phyloP scores from a whole-genome alignment of 345 rosid species.

The Camelina hispida region DNA sequence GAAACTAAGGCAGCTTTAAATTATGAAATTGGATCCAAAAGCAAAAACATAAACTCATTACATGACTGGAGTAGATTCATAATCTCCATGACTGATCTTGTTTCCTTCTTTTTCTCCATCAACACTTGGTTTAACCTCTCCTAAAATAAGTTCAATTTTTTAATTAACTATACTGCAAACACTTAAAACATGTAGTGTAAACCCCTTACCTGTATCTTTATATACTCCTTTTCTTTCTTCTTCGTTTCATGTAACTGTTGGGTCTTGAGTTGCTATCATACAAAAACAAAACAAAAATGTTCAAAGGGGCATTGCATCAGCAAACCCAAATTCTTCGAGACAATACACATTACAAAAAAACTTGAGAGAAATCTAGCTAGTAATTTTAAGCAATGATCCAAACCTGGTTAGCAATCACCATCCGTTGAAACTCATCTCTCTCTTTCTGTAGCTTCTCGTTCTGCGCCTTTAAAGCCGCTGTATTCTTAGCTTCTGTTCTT shows the following conservation, averaged over 20 bases:
- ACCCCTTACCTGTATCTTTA: conserved; percentile 78
- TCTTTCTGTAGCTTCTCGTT: conserved; percentile 94
- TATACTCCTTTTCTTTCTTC: conserved; percentile 96
- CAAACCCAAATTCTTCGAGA: neutral
- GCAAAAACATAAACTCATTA: too few species aligned
- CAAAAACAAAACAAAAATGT: conserved; percentile 30
- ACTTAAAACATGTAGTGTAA: conserved; percentile 6
- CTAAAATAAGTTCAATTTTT: conserved; percentile 45
- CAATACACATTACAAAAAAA: neutral
- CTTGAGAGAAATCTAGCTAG: neutral
- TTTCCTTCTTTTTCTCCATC: conserved; percentile 99
- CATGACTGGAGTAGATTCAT: conserved; percentile 88
- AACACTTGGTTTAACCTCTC: conserved; percentile 95
- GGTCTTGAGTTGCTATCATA: conserved; percentile 87
- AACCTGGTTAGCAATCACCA: conserved; percentile 98
- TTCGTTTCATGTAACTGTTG: conserved; percentile 97
- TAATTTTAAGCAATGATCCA: neutral
- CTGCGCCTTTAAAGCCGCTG: conserved; percentile 83
- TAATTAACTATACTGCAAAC: neutral
- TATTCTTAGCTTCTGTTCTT: conserved; percentile 85
- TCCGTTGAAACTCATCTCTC: conserved; percentile 94
- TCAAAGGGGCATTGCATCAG: conserved; percentile 2
- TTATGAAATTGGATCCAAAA: too few species aligned
- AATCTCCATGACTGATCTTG: conserved; percentile 96
- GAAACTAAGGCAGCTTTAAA: too few species aligned